phyloP scores from a whole-genome alignment of 371 early-diverging fungal species.

The Capillidium heterosporum region DNA sequence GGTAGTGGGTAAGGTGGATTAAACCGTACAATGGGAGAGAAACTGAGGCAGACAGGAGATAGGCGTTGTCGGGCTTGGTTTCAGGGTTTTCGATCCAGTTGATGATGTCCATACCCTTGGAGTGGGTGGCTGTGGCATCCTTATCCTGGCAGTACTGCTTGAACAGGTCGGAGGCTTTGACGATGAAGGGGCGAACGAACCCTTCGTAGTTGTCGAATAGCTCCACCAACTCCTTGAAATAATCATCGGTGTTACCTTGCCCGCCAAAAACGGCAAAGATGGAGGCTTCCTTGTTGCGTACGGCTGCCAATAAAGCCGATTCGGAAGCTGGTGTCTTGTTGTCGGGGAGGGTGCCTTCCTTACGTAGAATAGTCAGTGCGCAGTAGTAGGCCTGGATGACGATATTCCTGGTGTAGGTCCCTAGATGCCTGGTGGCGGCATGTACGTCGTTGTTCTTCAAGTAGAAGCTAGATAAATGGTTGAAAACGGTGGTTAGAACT shows the following conservation, averaged over 20 bases:
- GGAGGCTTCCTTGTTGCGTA: constrained; percentile 37
- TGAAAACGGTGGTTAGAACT: constrained; percentile 57
- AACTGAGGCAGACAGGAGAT: constrained; percentile 66
- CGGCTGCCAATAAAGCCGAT: constrained; percentile 46
- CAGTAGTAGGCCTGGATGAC: constrained; percentile 66
- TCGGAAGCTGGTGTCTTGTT: constrained; percentile 24
- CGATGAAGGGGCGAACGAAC: constrained; percentile 55
- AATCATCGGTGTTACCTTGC: constrained; percentile 89
- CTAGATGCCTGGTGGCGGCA: constrained; percentile 39
- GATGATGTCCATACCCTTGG: constrained; percentile 72
- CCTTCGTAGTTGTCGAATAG: constrained; percentile 68
- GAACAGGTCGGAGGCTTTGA: constrained; percentile 53
- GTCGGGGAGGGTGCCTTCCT: constrained; percentile 19
- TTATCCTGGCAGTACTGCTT: constrained; percentile 46
- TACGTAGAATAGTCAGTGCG: constrained; percentile 48
- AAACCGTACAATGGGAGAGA: constrained; percentile 82
- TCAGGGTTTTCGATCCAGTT: constrained; percentile 77
- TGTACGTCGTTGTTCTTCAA: constrained; percentile 74
- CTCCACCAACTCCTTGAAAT: constrained; percentile 79
- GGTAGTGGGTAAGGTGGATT: constrained; percentile 68
- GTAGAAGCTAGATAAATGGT: constrained; percentile 52
- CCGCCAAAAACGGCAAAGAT: constrained; percentile 88
- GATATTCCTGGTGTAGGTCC: constrained; percentile 32
- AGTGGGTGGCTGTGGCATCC: constrained; percentile 48
- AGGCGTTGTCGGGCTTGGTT: constrained; percentile 62